A percentile compares a stretch with the other conserved stretches of the same genome.
These are phyloP conservation scores for Citrus unshiu DNA, from an alignment of 345 rosid genomes.

Conservation along the genomic window DNA sequence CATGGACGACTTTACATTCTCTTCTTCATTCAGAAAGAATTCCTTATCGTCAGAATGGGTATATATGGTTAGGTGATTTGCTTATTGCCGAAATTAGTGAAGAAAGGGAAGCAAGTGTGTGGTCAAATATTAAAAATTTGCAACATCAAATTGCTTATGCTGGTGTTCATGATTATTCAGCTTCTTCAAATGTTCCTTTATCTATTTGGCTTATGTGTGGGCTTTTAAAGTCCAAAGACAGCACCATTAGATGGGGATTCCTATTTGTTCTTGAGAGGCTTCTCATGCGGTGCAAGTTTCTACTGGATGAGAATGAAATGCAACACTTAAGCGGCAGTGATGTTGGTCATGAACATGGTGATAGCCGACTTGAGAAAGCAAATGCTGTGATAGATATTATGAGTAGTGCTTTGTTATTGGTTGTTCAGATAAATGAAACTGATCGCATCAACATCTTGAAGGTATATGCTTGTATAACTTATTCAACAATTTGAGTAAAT, in stretches of 20 bases:
- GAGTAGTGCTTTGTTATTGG: conserved; percentile 88
- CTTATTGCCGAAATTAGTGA: conserved; percentile 87
- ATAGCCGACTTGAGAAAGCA: conserved; percentile 82
- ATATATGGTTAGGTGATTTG: conserved; percentile 92
- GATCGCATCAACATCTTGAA: conserved; percentile 88
- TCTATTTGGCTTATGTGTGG: conserved; percentile 87
- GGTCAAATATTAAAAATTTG: conserved; percentile 69
- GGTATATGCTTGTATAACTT: conserved; percentile 45
- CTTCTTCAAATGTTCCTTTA: conserved; percentile 72
- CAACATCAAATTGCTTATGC: conserved; percentile 64
- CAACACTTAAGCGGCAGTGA: conserved; percentile 42
- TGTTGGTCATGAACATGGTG: conserved; percentile 38
- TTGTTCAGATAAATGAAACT: conserved; percentile 84
- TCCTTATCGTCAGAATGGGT: conserved; percentile 81
- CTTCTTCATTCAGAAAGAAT: conserved; percentile 92
- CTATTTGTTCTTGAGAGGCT: conserved; percentile 85
- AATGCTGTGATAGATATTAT: conserved; percentile 88
- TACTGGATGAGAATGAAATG: conserved; percentile 84
- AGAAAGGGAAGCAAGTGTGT: conserved; percentile 55
- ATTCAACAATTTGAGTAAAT: not conserved
- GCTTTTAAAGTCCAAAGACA: conserved; percentile 84
- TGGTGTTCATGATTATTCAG: conserved; percentile 58
- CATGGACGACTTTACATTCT: conserved; percentile 91
- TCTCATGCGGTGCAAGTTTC: conserved; percentile 91
- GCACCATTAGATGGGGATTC: conserved; percentile 80